Evolutionary conservation across 257 asterid genomes (phyloP), one percentile per base, ranked within the genome.

Genomic region (Thymus quinquecostatus): DNA sequence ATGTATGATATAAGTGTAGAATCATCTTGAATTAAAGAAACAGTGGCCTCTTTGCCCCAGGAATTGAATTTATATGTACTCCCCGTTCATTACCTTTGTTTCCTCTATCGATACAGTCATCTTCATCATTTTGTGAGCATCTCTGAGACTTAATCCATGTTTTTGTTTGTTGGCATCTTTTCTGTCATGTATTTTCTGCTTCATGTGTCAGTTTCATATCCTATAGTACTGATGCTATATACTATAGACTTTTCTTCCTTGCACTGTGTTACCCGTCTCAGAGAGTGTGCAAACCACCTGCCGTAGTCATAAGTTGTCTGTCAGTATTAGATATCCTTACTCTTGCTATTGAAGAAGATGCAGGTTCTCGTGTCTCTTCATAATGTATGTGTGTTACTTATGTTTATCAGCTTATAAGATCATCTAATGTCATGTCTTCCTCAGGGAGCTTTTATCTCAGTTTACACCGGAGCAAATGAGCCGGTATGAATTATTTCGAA

Each of bases 401-500:
- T 29, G 36, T 69, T 33, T 38, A 36, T 56, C 72, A 60, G 45
- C 48, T 77, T 51, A 49, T 50, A 44, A 67, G 48, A 49, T 62
- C 43, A 68, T 73, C 73, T 75, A 61, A 75, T 61, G 27, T 61
- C 5, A 30, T 29, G 21, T 54, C 60, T 70, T 72, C 59, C 66
- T 41, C 83, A 92, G 98, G 87, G 78, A 80, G 72, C 82, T 95
- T 75, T 80, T 95, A 64, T 80, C 92, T 55, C 97, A 84, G 60
- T 95, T 89, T 75, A 88, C 99, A 1, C 94, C 71, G 79, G 97
- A 84, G 64, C 97, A 89, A 77, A 91, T 89, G 96, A 89, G 89
- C 80, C 83, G 98, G 75, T 91, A 93, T 66, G 97, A 93, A 74
- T 94, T 90, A 27, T 87, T 89, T 80, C 79, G 97, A 75, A 84